phyloP scores from a whole-genome alignment of 2,329 filamentous ascomycete genomes.

The Trichoderma afroharzianum region DNA sequence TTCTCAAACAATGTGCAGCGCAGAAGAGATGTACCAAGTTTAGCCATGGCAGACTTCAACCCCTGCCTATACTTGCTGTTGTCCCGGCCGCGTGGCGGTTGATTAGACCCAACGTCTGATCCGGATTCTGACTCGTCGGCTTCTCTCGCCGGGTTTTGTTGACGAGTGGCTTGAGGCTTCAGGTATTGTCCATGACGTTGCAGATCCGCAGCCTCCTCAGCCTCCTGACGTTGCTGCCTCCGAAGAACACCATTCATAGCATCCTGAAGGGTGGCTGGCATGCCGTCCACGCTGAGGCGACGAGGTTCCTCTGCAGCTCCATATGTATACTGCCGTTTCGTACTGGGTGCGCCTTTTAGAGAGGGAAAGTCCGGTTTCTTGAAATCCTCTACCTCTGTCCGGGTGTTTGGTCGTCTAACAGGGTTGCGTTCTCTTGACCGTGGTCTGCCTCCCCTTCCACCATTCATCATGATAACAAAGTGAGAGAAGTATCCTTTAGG shows the following conservation, averaged over 20 bases:
- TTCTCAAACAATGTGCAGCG: neutral
- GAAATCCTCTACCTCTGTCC: constrained; percentile 17
- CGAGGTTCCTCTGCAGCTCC: constrained; percentile 35
- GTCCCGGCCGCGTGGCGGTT: neutral
- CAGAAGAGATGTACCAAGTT: neutral
- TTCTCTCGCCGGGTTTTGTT: neutral
- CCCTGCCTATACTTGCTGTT: neutral
- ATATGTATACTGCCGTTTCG: constrained; percentile 37
- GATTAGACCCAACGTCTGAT: neutral
- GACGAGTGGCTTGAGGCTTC: neutral
- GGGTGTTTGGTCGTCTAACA: constrained; percentile 7
- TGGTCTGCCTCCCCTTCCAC: constrained; percentile 3
- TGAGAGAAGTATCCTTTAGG: neutral
- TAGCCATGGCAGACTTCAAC: neutral
- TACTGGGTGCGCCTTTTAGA: constrained; percentile 33
- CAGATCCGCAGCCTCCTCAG: neutral
- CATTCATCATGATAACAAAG: constrained; percentile 1
- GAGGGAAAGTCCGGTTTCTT: constrained; percentile 27
- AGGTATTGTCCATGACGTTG: neutral
- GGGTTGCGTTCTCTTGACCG: constrained; percentile 20
- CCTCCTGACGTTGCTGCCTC: constrained; percentile 12
- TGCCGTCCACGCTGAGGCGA: constrained; percentile 14
- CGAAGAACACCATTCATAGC: constrained; percentile 7
- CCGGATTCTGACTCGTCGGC: neutral
- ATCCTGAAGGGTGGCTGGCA: neutral